Percentiles rank a stretch among this genome's conserved stretches.
phyloP scores from a whole-genome alignment of 2,329 filamentous ascomycete genomes.

The Fusarium sp. region DNA sequence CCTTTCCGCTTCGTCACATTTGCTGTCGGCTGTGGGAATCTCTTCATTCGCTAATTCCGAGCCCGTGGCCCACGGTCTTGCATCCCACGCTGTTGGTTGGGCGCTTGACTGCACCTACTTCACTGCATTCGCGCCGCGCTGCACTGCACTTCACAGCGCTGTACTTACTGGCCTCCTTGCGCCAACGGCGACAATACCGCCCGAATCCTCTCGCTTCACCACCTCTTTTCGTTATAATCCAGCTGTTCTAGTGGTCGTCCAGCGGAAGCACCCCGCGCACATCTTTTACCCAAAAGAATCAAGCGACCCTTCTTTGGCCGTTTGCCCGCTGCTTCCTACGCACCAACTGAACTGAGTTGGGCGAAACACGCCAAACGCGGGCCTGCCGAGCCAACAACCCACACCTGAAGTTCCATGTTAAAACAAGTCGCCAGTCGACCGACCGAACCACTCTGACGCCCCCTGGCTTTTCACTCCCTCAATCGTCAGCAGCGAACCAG shows the following conservation, averaged over 20 bases:
- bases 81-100: conserved; percentile 41
- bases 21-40: conserved; percentile 42
- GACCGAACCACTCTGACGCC: conserved; percentile 35
- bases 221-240: conserved; percentile 8
- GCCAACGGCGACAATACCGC: neutral
- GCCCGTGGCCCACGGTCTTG: conserved; percentile 42
- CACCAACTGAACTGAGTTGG: conserved; percentile 32
- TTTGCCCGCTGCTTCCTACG: conserved; percentile 5
- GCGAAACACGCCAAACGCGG: conserved; percentile 41
- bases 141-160: conserved; percentile 9
- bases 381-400: conserved; percentile 39
- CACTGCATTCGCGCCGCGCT: neutral
- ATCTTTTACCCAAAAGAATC: conserved; percentile 19
- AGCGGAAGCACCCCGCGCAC: conserved; percentile 2
- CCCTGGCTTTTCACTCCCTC: conserved; percentile 27
- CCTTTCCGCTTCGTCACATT: conserved; percentile 41
- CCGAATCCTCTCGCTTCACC: conserved; percentile 2
- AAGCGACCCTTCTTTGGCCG: conserved; percentile 9
- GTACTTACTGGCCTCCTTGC: conserved; percentile 27
- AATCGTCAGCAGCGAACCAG: conserved; percentile 11
- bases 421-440: conserved; percentile 39
- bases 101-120: conserved; percentile 37
- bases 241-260: conserved; percentile 5
- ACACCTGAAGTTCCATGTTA: conserved; percentile 30
- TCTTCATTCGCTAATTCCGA: conserved; percentile 41